Evolutionary conservation across 345 rosid species (phyloP), one percentile per base, ranked within the genome.

Genomic region (Cardamine chenopodiifolia): DNA sequence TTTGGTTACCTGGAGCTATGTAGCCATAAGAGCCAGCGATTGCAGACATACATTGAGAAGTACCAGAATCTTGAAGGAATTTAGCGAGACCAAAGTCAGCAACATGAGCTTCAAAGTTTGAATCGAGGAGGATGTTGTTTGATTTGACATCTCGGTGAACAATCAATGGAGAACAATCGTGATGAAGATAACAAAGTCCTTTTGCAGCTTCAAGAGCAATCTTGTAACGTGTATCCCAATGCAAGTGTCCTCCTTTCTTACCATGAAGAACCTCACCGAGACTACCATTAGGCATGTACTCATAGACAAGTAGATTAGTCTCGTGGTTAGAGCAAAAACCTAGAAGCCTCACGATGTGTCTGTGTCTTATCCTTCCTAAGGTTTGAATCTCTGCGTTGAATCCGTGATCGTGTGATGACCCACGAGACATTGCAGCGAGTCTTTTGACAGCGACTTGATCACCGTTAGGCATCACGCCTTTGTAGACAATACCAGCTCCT

Each of bases 331-430:
- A 92, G 74, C 98, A 92, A 65, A 90, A 92, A 0, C 98, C 98
- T 56, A 92, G 72, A 15, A 92, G 68, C 67, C 96, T 86, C 61
- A 92, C 98, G 7, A 92, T 92, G 72, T 92, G 88, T 49, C 98
- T 78, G 76, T 92, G 98, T 60, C 98, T 73, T 40, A 92, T 92
- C 85, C 86, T 87, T 9, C 98, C 98, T 71, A 92, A 75, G 4
- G 98, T 92, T 65, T 92, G 98, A 50, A 92, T 92, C 87, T 92
- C 98, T 1, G 98, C 98, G 47, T 92, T 92, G 85, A 92, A 92
- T 3, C 98, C 98, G 25, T 92, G 98, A 70, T 92, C 98, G 19
- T 92, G 96, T n/a, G 96, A 88, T 14, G 96, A 92, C 3, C 97
- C 96, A 15, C 98, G 85, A 35, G 88, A 86, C 88, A 90, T 90